phyloP scores from a whole-genome alignment of 208 protist genomes.

The Acanthamoeba culbertsoni region DNA sequence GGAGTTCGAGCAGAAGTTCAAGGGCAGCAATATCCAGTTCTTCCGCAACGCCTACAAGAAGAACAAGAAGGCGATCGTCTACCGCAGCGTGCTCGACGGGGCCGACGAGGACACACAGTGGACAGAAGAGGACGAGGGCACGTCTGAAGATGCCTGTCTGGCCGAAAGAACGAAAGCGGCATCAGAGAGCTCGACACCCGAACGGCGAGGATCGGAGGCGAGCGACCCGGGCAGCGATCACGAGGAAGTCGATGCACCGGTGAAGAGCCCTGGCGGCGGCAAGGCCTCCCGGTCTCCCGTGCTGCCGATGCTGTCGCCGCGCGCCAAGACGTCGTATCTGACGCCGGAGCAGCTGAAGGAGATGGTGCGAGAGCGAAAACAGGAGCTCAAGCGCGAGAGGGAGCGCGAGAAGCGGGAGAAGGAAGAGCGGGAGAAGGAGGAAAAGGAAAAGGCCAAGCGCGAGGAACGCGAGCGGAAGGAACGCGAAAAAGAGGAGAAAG shows the following conservation, averaged over 20 bases:
- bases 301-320: background rate
- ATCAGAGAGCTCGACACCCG: background rate
- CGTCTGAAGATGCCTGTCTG: background rate
- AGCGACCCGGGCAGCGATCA: background rate
- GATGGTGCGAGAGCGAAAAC: background rate
- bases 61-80: background rate
- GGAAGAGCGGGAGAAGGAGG: background rate
- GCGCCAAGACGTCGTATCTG: background rate
- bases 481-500: background rate
- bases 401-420: background rate
- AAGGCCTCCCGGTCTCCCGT: background rate
- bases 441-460: background rate
- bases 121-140: background rate
- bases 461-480: background rate
- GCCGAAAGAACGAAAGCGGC: background rate
- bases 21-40: background rate
- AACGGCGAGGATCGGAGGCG: background rate
- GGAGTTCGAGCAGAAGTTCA: background rate
- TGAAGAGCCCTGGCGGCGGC: background rate
- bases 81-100: background rate
- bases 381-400: background rate
- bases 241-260: background rate
- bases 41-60: background rate
- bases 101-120: background rate
- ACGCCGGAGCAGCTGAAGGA: background rate